Base-by-base conservation (phyloP, 176 grass and related monocot genomes). In the Oropetium thomaeum region DNA sequence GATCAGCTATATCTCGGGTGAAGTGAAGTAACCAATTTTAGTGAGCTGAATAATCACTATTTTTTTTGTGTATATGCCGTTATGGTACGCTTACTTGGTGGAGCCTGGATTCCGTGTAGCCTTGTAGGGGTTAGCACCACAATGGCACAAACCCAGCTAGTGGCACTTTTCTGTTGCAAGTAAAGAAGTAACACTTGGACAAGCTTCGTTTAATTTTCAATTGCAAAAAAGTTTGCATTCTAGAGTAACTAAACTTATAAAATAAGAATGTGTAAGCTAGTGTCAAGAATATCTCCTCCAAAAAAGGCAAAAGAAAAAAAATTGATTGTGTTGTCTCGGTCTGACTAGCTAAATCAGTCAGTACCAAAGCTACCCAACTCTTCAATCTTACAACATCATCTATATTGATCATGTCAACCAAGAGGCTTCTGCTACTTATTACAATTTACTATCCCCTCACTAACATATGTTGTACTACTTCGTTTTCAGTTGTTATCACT, bases 201-300 rank as follows among this genome's bases (percentile, higher is more conserved):
- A 69, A 23, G 8, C 8, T 40, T 62, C 52, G 33, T 75, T 47
- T 8, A 11, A 11, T 29, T 35, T 38, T 38, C 37, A 11, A 26
- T 76, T 17, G 1, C 1, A 20, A 37, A 47, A 75, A 27, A 11
- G 58, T n/a, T 26, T 67, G 34, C 29, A 52, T 22, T 65, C 4
- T 73, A 55, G 11, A 74, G 38, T 47, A 57, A 45, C 43, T 69
- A 51, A 75, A 43, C 12, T 69, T 76, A 4, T 25, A 45, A 53
- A 54, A 17, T 2, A 76, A 81, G 34, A 65, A 44, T 44, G 29
- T 81, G 54, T 57, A 55, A 55, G 78, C 26, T 53, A 61, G 54
- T 33, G 15, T 22, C 32, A 25, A 11, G 20, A 52, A 61, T 55
- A 68, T 80, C 26, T 79, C 59, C 53, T 57, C 22, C 5, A 59